Evolutionary conservation across 1,139 yeast species (phyloP).

Genomic region (Protomyces macrosporus): DNA sequence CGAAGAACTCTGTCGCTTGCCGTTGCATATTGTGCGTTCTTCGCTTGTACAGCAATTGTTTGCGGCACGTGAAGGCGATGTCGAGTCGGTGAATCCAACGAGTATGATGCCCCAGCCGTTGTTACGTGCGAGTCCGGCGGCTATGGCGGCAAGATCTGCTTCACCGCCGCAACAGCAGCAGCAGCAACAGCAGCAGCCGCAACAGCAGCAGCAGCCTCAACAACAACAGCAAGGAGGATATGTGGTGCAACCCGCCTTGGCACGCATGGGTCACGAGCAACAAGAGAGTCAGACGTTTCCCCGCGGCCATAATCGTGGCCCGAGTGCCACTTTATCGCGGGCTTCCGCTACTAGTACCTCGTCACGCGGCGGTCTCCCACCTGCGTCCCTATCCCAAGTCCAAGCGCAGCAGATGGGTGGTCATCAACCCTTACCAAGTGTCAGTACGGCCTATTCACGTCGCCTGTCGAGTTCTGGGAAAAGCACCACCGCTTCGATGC

Average conservation of each 20-base stretch:
- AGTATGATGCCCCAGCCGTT: slow-evolving; percentile 25
- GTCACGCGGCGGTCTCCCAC: not conserved
- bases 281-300: not conserved
- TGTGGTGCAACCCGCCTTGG: too few relatives aligned
- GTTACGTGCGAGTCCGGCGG: slow-evolving; percentile 6
- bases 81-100: slow-evolving; percentile 35
- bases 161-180: slow-evolving; percentile 9
- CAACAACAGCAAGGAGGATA: not conserved
- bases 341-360: not conserved
- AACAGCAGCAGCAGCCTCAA: slow-evolving; percentile 12
- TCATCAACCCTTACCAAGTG: too few relatives aligned
- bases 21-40: slow-evolving; percentile 67
- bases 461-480: not conserved
- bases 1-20: slow-evolving; percentile 65
- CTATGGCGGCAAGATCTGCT: slow-evolving; percentile 12
- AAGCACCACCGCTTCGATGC: slow-evolving; percentile 31
- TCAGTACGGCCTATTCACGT: not conserved
- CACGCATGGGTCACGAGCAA: too few relatives aligned
- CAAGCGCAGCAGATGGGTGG: not conserved
- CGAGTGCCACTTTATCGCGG: not conserved
- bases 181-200: not conserved
- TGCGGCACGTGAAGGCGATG: slow-evolving; percentile 63
- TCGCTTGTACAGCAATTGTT: slow-evolving; percentile 67
- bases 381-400: not conserved
- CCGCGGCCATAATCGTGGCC: not conserved